A percentile compares a stretch with the other conserved stretches of the same genome.
Evolutionary conservation across 2,329 filamentous ascomycete species (phyloP).

Genomic region (Knufia fluminis): DNA sequence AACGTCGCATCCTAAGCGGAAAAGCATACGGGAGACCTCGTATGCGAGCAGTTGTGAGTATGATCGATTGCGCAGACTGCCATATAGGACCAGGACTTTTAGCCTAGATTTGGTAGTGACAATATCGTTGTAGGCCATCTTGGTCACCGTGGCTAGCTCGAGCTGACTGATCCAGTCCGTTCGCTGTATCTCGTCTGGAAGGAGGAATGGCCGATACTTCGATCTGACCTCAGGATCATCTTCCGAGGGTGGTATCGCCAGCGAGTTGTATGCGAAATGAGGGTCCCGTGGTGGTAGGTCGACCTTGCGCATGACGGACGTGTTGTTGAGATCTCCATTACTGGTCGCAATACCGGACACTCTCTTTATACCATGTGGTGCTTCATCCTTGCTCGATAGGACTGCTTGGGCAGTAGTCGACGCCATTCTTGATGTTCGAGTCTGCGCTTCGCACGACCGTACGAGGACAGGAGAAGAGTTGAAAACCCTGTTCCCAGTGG

Average conservation of each 20-base stretch:
- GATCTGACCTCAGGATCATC: conserved; percentile 40
- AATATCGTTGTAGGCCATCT: conserved; percentile 44
- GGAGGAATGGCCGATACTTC: conserved; percentile 50
- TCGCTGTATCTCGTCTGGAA: conserved; percentile 29
- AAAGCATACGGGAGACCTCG: conserved; percentile 52
- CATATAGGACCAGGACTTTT: conserved; percentile 52
- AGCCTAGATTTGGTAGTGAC: conserved; percentile 33
- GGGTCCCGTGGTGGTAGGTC: conserved; percentile 11
- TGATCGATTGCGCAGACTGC: conserved; percentile 49
- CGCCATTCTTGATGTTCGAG: too few relatives aligned
- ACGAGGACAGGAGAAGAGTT: too few relatives aligned
- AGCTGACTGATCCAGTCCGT: conserved; percentile 49
- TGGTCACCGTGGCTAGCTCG: conserved; percentile 45
- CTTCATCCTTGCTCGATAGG: neutral
- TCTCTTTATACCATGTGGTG: neutral
- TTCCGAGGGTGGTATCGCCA: conserved; percentile 38
- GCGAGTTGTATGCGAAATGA: conserved; percentile 23
- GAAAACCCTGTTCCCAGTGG: too few relatives aligned
- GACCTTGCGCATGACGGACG: conserved; percentile 11
- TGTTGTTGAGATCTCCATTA: conserved; percentile 16
- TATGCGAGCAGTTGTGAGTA: conserved; percentile 53
- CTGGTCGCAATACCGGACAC: neutral
- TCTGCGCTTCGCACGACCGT: too few relatives aligned
- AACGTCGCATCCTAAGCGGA: conserved; percentile 57
- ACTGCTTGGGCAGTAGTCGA: neutral